Conservation (phyloP, 345 rosid genomes). For the Ailanthus altissimus region DNA sequence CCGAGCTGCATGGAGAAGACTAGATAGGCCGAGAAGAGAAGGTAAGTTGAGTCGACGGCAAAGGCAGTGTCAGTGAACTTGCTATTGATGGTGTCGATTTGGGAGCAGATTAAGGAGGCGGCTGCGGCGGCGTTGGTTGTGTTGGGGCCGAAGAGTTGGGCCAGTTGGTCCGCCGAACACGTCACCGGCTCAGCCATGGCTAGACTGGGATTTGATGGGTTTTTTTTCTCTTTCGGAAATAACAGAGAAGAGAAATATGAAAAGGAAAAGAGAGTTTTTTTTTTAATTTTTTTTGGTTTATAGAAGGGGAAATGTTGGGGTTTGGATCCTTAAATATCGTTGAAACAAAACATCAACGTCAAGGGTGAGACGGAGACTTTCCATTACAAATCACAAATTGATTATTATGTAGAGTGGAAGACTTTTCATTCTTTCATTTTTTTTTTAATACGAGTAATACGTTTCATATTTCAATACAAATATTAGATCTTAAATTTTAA, state of each 20-base stretch:
- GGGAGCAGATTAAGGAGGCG: slow-evolving; percentile 62
- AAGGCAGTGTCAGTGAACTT: slow-evolving; percentile 54
- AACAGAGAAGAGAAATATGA: too few relatives aligned
- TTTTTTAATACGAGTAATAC: too few relatives aligned
- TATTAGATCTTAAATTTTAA: too few relatives aligned
- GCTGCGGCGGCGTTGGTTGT: slow-evolving; percentile 50
- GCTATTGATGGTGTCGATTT: slow-evolving; percentile 26
- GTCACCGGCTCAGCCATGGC: slow-evolving; percentile 17
- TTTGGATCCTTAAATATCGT: too few relatives aligned
- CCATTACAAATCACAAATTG: too few relatives aligned
- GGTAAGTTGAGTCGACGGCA: slow-evolving; percentile 81
- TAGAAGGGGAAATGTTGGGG: too few relatives aligned
- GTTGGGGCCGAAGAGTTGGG: slow-evolving; percentile 59
- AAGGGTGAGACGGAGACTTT: too few relatives aligned
- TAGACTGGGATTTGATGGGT: background rate
- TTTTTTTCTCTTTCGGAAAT: background rate
- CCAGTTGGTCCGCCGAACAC: slow-evolving; percentile 48
- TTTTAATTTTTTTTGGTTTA: too few relatives aligned
- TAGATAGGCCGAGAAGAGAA: slow-evolving; percentile 90
- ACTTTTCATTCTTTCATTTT: background rate
- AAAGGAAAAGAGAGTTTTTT: background rate
- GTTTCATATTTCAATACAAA: too few relatives aligned
- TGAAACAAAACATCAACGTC: too few relatives aligned
- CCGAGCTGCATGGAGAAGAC: slow-evolving; percentile 95
- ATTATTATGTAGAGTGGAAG: background rate